Base-by-base conservation (phyloP, 2,329 filamentous ascomycete genomes). In the Nemania diffusa region DNA sequence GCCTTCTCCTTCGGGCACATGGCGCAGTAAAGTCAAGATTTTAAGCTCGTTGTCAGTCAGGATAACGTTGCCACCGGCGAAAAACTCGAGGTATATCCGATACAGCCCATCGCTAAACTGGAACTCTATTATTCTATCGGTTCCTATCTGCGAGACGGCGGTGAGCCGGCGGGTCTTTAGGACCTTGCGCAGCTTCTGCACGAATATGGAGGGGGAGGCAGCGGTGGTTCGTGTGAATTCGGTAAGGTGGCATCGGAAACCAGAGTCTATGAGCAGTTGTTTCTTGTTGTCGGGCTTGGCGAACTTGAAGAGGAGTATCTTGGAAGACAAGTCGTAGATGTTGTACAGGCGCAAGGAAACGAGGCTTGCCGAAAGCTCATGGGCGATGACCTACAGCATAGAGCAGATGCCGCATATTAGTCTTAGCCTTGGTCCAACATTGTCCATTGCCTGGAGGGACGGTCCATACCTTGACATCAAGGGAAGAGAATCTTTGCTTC, bases 291-390 rank as follows among this genome's bases (percentile, higher is more conserved):
- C 91, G 50, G 95, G 93, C 79, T 96, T 97, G 62, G 94, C 90
- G 77, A 99, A 96, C 78, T 97, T 98, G 80, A 99, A 87, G 27
- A 98, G 90, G 77, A 98, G 93, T 76, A 98, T 97, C 77, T 95
- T 94, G 71, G 94, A 94, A 69, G 93, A 97, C 67, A 99, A 88
- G 79, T 99, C 96, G 83, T 99, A 98, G 78, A 97, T 91, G 78
- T 99, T 99, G 69, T 92, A 89, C 57, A 98, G 87, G 70, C 96
- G 92, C 69, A 98, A 85, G 66, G 89, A 88, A 65, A 91, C 88
- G 61, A 99, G 86, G 71, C 86, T 88, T 70, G 87, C 84, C 67
- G 93, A 91, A 69, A 99, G 91, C 86, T 99, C 96, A 79, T 97
- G 93, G 64, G 94, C 92, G 77, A 98, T 97, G 80, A 97, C 93